These are phyloP conservation scores for Hordeum vulgare DNA, from an alignment of 176 grass and related monocot species.

Conservation along the genomic window DNA sequence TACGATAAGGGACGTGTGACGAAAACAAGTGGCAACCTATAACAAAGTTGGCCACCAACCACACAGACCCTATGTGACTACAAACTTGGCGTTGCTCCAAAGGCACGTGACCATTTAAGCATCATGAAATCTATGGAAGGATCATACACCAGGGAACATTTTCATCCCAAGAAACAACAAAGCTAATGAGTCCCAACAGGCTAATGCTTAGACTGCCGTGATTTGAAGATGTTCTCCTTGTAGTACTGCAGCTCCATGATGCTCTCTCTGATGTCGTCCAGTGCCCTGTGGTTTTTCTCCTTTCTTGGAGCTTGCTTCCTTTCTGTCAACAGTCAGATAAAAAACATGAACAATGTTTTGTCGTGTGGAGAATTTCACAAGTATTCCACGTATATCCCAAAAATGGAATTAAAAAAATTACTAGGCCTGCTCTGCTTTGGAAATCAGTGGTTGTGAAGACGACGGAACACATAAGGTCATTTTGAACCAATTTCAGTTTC, in stretches of 20 bases:
- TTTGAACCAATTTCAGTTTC: not conserved
- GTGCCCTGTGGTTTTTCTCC: conserved; percentile 67
- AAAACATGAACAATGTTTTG: not conserved
- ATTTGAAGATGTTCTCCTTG: conserved; percentile 88
- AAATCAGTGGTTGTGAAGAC: not conserved
- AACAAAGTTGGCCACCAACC: too few species aligned
- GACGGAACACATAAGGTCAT: not conserved
- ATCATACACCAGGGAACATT: not conserved
- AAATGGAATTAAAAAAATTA: not conserved
- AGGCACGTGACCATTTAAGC: not conserved
- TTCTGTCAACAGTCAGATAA: conserved; percentile 35
- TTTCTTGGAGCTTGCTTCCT: conserved; percentile 62
- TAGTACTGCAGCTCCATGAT: conserved; percentile 82
- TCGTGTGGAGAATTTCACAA: not conserved
- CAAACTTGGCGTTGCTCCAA: not conserved
- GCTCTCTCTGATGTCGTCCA: conserved; percentile 84
- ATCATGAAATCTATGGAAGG: not conserved
- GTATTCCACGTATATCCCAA: not conserved
- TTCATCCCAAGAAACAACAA: not conserved
- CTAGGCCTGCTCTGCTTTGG: not conserved
- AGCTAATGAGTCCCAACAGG: not conserved
- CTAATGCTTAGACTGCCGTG: conserved; percentile 35
- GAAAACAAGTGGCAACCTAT: too few species aligned
- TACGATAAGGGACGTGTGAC: too few species aligned
- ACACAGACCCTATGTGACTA: not conserved